phyloP scores from a whole-genome alignment of 176 grass and related monocot genomes.

The Musa itinerans region DNA sequence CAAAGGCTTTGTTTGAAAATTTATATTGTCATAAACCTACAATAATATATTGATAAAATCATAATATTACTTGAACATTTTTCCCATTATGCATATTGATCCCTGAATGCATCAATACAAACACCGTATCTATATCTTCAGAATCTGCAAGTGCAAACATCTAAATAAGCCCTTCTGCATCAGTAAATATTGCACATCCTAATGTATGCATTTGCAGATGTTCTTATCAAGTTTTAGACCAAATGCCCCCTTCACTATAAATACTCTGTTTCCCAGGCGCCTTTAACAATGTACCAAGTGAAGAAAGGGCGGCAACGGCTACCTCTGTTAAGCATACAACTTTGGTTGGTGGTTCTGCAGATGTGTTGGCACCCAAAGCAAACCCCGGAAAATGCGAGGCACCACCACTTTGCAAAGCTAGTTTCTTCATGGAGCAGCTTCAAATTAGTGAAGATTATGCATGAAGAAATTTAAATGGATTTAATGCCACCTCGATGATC shows the following conservation, averaged over 20 bases:
- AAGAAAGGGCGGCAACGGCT: background rate
- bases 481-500: background rate
- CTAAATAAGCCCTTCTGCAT: background rate
- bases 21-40: too few species aligned
- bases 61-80: background rate
- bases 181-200: background rate
- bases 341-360: constrained; percentile 19
- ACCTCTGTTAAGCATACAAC: constrained; percentile 27
- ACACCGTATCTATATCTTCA: background rate
- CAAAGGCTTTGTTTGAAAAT: too few species aligned
- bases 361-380: background rate
- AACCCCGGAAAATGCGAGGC: background rate
- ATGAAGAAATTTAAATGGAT: background rate
- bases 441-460: background rate
- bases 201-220: background rate
- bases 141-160: background rate
- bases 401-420: constrained; percentile 18
- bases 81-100: background rate
- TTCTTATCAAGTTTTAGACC: background rate
- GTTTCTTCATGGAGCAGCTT: constrained; percentile 15
- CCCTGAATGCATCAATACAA: constrained; percentile 1
- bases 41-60: too few species aligned
- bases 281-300: background rate
- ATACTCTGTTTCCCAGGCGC: background rate
- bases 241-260: background rate